These are phyloP conservation scores for Calocybe cyanea DNA, from an alignment of 768 basidiomycete species.

Conservation along the genomic window DNA sequence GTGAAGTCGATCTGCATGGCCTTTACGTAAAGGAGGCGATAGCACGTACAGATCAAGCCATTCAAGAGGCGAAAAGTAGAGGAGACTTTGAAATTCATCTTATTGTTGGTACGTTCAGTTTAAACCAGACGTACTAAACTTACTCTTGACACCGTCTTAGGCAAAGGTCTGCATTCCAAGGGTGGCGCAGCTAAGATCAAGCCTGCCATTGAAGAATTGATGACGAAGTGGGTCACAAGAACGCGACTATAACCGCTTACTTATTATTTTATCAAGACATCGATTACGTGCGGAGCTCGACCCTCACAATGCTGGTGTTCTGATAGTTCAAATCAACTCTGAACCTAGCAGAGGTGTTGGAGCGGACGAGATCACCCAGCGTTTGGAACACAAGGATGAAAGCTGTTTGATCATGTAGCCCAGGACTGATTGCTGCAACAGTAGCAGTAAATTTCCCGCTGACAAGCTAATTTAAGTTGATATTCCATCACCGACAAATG, in stretches of 20 bases:
- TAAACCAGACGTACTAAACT: too few relatives aligned
- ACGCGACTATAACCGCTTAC: not conserved
- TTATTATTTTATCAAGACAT: conserved; percentile 43
- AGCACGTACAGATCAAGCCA: conserved; percentile 62
- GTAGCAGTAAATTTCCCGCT: too few relatives aligned
- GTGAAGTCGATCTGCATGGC: conserved; percentile 87
- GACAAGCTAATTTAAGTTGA: too few relatives aligned
- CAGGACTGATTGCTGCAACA: too few relatives aligned
- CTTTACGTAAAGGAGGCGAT: conserved; percentile 94
- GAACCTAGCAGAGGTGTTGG: conserved; percentile 38
- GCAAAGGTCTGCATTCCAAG: conserved; percentile 84
- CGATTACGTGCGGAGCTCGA: conserved; percentile 72
- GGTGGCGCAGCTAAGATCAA: conserved; percentile 80
- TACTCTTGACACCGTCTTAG: conserved; percentile 27
- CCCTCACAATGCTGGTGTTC: conserved; percentile 77
- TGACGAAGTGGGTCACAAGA: conserved; percentile 58
- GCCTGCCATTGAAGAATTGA: conserved; percentile 86
- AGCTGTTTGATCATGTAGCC: conserved; percentile 67
- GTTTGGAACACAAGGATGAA: conserved; percentile 48
- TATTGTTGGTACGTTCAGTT: conserved; percentile 69
- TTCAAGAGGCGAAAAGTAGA: conserved; percentile 59
- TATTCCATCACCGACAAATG: too few relatives aligned
- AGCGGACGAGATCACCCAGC: conserved; percentile 55
- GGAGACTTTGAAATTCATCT: conserved; percentile 67
- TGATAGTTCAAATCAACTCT: conserved; percentile 67